These are phyloP conservation scores for Podaxis rugospora DNA, from an alignment of 768 basidiomycete genomes.

Conservation along the genomic window DNA sequence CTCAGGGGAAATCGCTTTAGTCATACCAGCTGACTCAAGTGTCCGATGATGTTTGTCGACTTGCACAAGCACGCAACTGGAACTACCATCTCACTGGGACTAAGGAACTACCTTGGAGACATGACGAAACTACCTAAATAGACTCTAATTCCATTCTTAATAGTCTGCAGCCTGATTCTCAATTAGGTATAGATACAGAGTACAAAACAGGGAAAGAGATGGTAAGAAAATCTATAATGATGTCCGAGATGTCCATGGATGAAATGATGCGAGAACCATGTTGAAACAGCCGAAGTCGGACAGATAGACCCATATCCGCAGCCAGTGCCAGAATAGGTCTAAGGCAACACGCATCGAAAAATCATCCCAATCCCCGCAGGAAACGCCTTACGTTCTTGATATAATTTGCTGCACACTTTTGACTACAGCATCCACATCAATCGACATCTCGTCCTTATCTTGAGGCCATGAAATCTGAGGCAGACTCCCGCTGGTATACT, in stretches of 20 bases:
- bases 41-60: too few species aligned
- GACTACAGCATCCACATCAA: slow-evolving; percentile 39
- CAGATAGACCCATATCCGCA: too few species aligned
- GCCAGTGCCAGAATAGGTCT: too few species aligned
- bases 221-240: not conserved
- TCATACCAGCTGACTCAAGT: too few species aligned
- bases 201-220: not conserved
- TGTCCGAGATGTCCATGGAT: too few species aligned
- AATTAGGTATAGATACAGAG: not conserved
- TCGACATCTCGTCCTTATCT: slow-evolving; percentile 21
- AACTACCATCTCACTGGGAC: too few species aligned
- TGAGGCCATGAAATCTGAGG: slow-evolving; percentile 24
- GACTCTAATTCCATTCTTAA: not conserved
- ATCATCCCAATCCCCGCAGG: not conserved
- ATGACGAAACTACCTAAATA: too few species aligned
- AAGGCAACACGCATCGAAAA: not conserved
- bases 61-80: too few species aligned
- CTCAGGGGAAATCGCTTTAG: too few species aligned
- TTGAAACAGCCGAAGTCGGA: too few species aligned
- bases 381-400: slow-evolving; percentile 3
- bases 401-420: slow-evolving; percentile 27
- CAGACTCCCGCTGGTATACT: slow-evolving; percentile 26
- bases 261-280: too few species aligned
- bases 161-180: not conserved
- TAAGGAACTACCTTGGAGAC: too few species aligned